phyloP scores from a whole-genome alignment of 2,329 filamentous ascomycete species.

The Periconia digitata region DNA sequence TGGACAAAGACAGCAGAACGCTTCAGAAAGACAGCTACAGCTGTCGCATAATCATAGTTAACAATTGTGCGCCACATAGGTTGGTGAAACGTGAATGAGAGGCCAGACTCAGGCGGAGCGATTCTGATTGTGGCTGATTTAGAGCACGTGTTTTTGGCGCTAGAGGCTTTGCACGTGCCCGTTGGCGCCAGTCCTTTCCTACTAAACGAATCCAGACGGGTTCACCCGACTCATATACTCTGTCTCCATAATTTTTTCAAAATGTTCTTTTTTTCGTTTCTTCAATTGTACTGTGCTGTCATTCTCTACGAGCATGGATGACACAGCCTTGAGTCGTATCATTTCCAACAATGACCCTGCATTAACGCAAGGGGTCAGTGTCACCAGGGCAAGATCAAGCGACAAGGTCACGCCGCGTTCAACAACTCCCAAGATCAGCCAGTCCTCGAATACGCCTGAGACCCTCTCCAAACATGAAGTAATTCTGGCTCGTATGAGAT shows the following conservation, averaged over 20 bases:
- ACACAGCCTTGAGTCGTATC: constrained; percentile 28
- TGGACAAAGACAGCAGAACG: not conserved
- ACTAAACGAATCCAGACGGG: no score
- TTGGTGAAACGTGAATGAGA: not conserved
- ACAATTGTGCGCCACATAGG: not conserved
- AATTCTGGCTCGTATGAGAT: not conserved
- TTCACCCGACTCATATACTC: no score
- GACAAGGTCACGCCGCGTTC: constrained; percentile 8
- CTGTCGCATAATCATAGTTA: not conserved
- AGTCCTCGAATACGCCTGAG: constrained; percentile 2
- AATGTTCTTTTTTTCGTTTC: not conserved
- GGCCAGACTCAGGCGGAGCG: not conserved
- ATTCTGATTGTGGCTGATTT: not conserved
- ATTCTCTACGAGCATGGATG: constrained; percentile 24
- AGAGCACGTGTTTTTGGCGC: not conserved
- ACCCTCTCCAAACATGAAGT: constrained; percentile 32
- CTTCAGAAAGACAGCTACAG: not conserved
- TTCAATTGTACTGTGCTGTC: not conserved
- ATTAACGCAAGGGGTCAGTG: constrained; percentile 19
- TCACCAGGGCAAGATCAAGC: constrained; percentile 17
- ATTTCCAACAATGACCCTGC: constrained; percentile 30
- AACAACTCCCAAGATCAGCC: constrained; percentile 3
- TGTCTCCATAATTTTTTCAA: not conserved
- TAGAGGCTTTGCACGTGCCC: no score
- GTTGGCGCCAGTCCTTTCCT: no score